A percentile compares a stretch with the other conserved stretches of the same genome.
These are phyloP conservation scores for Cetradonia linearis DNA, from an alignment of 495 filamentous ascomycete species.

Conservation along the genomic window DNA sequence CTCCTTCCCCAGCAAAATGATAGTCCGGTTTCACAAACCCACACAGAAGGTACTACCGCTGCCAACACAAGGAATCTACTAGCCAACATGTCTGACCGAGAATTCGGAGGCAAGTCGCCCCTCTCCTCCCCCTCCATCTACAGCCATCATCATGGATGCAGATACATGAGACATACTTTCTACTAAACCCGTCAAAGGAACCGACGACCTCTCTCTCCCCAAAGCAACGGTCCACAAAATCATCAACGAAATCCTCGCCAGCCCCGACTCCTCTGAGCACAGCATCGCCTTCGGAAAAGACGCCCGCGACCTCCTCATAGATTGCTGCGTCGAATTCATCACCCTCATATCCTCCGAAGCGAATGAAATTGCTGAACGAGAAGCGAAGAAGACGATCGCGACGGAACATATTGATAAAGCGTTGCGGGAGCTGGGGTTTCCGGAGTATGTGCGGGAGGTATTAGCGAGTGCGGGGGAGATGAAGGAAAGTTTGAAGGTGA, in stretches of 20 bases:
- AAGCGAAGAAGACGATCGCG: slow-evolving; percentile 96
- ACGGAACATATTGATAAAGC: slow-evolving; percentile 94
- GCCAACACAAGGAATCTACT: background rate
- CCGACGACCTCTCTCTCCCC: slow-evolving; percentile 87
- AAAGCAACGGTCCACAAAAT: slow-evolving; percentile 99
- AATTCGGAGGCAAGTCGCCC: slow-evolving; percentile 59
- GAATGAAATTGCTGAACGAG: slow-evolving; percentile 96
- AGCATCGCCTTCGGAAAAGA: slow-evolving; percentile 81
- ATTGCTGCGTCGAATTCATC: slow-evolving; percentile 99
- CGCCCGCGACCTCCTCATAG: slow-evolving; percentile 87
- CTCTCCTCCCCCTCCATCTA: background rate
- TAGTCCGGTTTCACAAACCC: background rate
- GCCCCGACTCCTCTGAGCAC: slow-evolving; percentile 34
- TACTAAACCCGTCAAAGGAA: slow-evolving; percentile 41
- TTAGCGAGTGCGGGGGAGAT: slow-evolving; percentile 81
- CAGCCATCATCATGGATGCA: background rate
- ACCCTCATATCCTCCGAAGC: slow-evolving; percentile 94
- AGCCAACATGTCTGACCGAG: slow-evolving; percentile 74
- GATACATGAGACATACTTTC: background rate
- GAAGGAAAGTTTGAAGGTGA: slow-evolving; percentile 83
- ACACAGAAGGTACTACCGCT: background rate
- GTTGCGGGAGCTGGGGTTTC: slow-evolving; percentile 78
- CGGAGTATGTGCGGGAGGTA: slow-evolving; percentile 79
- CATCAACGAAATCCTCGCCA: slow-evolving; percentile 79
- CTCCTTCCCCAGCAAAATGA: background rate